Conservation (phyloP, 257 asterid genomes). For the Linaria vulgaris region DNA sequence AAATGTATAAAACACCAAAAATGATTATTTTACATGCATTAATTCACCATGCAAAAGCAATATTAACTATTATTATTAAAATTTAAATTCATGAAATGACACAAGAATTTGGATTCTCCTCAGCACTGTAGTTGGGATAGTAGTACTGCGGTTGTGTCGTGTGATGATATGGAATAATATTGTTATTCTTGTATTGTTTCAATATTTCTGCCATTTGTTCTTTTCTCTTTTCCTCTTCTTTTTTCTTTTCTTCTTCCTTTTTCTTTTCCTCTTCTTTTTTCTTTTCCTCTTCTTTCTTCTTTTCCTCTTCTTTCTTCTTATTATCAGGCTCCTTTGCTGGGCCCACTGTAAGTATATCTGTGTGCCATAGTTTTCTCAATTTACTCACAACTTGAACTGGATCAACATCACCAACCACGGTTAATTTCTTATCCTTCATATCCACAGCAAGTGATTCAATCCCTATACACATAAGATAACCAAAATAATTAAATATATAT, state of each 20-base stretch:
- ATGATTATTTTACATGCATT: too few species aligned
- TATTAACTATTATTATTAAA: too few species aligned
- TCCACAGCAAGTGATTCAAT: constrained; percentile 50
- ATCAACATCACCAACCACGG: constrained; percentile 53
- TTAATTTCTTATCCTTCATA: constrained; percentile 51
- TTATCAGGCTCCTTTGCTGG: constrained; percentile 51
- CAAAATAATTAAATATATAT: not conserved
- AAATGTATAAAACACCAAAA: too few species aligned
- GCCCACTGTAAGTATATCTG: constrained; percentile 49
- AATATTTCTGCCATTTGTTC: constrained; percentile 36
- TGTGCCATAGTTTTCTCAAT: constrained; percentile 41
- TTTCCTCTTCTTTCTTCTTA: constrained; percentile 30
- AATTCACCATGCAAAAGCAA: too few species aligned
- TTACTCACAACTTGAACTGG: constrained; percentile 43
- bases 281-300: constrained; percentile 23
- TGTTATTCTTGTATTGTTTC: constrained; percentile 26
- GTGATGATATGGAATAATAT: too few species aligned
- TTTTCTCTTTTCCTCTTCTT: constrained; percentile 21
- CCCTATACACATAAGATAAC: constrained; percentile 22
- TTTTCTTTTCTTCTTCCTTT: constrained; percentile 23
- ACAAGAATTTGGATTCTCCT: constrained; percentile 53
- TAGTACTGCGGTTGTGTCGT: constrained; percentile 28
- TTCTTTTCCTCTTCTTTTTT: constrained; percentile 24
- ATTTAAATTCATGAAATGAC: constrained; percentile 31
- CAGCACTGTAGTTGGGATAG: constrained; percentile 34